Evolutionary conservation across 2,329 filamentous ascomycete species (phyloP), one percentile per base, ranked within the genome.

Genomic region (Fusarium sp.): DNA sequence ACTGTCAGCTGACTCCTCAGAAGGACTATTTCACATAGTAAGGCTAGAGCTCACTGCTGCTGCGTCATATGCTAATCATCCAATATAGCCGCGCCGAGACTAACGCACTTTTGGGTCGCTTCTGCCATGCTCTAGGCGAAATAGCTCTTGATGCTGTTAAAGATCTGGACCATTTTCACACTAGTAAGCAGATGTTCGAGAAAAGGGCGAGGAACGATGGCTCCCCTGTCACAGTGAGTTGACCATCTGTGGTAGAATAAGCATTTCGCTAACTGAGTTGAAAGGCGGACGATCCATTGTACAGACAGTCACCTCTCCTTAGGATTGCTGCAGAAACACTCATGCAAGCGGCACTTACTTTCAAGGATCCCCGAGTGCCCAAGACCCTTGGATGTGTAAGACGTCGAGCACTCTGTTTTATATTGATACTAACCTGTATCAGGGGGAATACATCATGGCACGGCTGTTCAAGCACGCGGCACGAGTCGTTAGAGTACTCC

Each of bases 391-490:
- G 51, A n/a, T 1, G 14, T 12, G 51, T 55, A 42, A 30, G 22
- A 4, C 6, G 4, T 28, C 15, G 8, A 41, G 14, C 14, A n/a
- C 8, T 41, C 12, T 41, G 35, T n/a, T 14, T 2, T 1, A 2
- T 17, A 11, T 30, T 4, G 8, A 3, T 8, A n/a, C 15, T 55
- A 18, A 55, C 26, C 9, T 8, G 6, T 6, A 10, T 18, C 12
- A 55, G 51, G 26, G 10, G 8, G 51, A 55, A n/a, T 42, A 55
- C 6, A 41, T 30, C 35, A 42, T 55, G 51, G 51, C 35, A 28
- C 24, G 24, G 15, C 15, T 55, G 4, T 55, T 55, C 15, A 30
- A 28, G 12, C 20, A 41, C 10, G 51, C 51, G 28, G 35, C 14
- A 7, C 24, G 51, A n/a, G 24, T 55, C 15, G 15, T 55, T 14